These are phyloP conservation scores for Pseudomassariella vexata DNA, from an alignment of 2,329 filamentous ascomycete genomes.

Conservation along the genomic window DNA sequence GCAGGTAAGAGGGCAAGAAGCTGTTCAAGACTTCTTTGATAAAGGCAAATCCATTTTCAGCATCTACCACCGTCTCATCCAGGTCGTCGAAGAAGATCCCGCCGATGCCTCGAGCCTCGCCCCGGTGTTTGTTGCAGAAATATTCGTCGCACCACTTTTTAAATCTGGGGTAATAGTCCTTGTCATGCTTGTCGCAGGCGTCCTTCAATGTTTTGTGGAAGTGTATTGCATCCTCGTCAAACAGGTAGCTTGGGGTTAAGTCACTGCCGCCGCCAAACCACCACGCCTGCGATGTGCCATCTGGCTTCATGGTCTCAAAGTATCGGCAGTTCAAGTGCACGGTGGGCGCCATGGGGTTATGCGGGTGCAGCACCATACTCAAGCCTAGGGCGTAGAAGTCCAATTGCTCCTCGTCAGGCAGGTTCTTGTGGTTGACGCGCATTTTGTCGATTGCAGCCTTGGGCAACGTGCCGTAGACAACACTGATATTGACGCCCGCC, in stretches of 20 bases:
- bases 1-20: conserved; percentile 86
- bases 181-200: conserved; percentile 89
- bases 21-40: conserved; percentile 77
- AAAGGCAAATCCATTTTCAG: conserved; percentile 86
- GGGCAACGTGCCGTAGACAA: conserved; percentile 89
- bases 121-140: conserved; percentile 88
- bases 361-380: conserved; percentile 87
- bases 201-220: conserved; percentile 94
- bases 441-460: conserved; percentile 86
- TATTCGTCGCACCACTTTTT: conserved; percentile 99
- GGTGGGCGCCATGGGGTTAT: conserved; percentile 94
- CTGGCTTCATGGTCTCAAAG: conserved; percentile 87
- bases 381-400: conserved; percentile 95
- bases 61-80: conserved; percentile 78
- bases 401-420: conserved; percentile 66
- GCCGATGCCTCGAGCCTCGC: conserved; percentile 80
- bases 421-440: conserved; percentile 89
- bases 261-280: conserved; percentile 98
- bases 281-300: conserved; percentile 81
- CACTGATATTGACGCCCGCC: conserved; percentile 88
- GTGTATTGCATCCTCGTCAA: conserved; percentile 94
- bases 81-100: conserved; percentile 99
- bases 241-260: conserved; percentile 87
- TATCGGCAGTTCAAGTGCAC: conserved; percentile 98
- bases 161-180: conserved; percentile 86